Percentiles rank a stretch among this genome's conserved stretches.
These are phyloP conservation scores for Quercus gilva DNA, from an alignment of 306 rosid species.

Conservation along the genomic window DNA sequence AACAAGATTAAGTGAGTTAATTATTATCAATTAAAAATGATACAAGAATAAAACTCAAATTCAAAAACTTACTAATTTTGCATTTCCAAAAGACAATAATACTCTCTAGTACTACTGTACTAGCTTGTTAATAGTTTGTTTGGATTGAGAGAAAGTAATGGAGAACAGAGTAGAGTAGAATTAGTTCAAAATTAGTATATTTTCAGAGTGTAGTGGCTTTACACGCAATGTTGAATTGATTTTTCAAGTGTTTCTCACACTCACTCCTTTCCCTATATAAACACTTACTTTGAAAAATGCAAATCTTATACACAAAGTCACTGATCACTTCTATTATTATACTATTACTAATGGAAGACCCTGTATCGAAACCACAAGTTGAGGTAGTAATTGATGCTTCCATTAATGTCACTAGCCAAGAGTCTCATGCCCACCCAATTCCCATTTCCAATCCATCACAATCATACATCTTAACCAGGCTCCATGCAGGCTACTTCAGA, in stretches of 20 bases:
- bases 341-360: neutral
- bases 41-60: no score
- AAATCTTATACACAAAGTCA: neutral
- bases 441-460: neutral
- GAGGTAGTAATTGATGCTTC: slow-evolving; percentile 10
- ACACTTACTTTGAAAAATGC: neutral
- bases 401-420: neutral
- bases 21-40: no score
- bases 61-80: no score
- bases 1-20: no score
- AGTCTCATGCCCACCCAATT: neutral
- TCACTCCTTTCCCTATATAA: neutral
- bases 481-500: slow-evolving; percentile 50
- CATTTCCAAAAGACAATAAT: no score
- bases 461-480: slow-evolving; percentile 22
- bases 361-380: neutral
- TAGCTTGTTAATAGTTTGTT: no score
- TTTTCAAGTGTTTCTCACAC: neutral
- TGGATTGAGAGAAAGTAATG: fast-evolving
- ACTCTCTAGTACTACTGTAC: no score
- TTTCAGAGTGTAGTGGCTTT: neutral
- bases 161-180: no score
- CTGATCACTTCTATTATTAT: neutral
- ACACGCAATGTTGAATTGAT: neutral
- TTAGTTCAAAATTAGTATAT: no score